Evolutionary conservation across 2,329 filamentous ascomycete species (phyloP).

Genomic region (Colletotrichum melonis): DNA sequence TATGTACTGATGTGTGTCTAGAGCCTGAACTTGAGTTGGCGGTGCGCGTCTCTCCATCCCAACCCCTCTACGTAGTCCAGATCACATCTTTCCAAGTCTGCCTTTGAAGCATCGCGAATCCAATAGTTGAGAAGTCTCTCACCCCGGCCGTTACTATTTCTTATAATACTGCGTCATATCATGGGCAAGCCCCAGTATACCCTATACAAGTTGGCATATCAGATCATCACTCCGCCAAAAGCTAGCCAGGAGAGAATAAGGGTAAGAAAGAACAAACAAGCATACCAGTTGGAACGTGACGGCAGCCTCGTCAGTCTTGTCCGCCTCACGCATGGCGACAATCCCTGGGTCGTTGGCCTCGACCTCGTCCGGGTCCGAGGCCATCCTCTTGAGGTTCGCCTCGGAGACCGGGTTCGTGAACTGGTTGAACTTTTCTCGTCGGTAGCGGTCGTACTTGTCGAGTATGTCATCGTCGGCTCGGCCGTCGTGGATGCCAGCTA

Average conservation of each 20-base stretch:
- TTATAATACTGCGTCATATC: not conserved
- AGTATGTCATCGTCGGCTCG: conserved; percentile 52
- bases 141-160: not conserved
- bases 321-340: not conserved
- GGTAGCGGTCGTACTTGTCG: conserved; percentile 47
- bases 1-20: no score
- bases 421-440: not conserved
- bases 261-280: not conserved
- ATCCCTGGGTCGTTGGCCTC: not conserved
- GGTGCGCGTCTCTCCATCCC: no score
- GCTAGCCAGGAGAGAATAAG: not conserved
- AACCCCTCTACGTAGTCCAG: no score
- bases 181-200: not conserved
- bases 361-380: not conserved
- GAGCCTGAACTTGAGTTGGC: no score
- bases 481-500: conserved; percentile 53
- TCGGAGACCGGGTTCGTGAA: not conserved
- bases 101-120: no score
- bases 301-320: not conserved
- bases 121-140: not conserved
- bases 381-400: not conserved
- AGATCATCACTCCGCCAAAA: not conserved
- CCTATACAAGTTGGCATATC: not conserved
- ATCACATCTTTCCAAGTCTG: no score
- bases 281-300: not conserved